phyloP scores from a whole-genome alignment of 495 filamentous ascomycete species.

The Tuber calosporum region DNA sequence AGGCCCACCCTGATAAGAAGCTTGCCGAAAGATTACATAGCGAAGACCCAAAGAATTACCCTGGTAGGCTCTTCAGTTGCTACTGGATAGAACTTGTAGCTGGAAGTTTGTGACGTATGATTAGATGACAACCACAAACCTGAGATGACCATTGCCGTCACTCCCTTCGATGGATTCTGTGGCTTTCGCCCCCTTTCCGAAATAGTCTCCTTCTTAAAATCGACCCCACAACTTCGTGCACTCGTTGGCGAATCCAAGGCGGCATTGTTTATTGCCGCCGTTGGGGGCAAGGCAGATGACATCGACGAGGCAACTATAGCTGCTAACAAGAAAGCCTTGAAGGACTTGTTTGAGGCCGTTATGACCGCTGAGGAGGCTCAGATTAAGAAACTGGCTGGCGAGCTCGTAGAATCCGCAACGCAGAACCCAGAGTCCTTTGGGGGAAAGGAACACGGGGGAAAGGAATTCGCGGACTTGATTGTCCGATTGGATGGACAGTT shows the following conservation, averaged over 20 bases:
- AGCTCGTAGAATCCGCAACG: constrained; percentile 65
- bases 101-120: neutral
- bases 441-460: constrained; percentile 53
- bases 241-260: constrained; percentile 67
- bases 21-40: constrained; percentile 83
- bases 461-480: constrained; percentile 68
- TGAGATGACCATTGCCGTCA: constrained; percentile 97
- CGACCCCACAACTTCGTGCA: constrained; percentile 62
- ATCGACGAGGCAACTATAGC: constrained; percentile 48
- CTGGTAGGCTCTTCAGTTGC: constrained; percentile 48
- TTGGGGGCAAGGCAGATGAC: constrained; percentile 59
- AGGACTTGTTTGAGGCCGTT: constrained; percentile 62
- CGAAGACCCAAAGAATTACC: constrained; percentile 86
- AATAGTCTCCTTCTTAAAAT: constrained; percentile 75
- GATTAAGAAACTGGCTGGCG: constrained; percentile 56
- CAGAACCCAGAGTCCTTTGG: constrained; percentile 57
- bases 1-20: constrained; percentile 97
- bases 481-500: constrained; percentile 68
- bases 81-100: neutral
- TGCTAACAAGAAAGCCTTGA: constrained; percentile 73
- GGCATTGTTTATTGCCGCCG: constrained; percentile 58
- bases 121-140: constrained; percentile 97
- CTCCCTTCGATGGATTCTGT: constrained; percentile 89
- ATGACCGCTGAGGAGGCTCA: constrained; percentile 67
- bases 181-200: constrained; percentile 85